Evolutionary conservation across 352 stramenopile species (phyloP).

Genomic region (Pythium rishiriense): DNA sequence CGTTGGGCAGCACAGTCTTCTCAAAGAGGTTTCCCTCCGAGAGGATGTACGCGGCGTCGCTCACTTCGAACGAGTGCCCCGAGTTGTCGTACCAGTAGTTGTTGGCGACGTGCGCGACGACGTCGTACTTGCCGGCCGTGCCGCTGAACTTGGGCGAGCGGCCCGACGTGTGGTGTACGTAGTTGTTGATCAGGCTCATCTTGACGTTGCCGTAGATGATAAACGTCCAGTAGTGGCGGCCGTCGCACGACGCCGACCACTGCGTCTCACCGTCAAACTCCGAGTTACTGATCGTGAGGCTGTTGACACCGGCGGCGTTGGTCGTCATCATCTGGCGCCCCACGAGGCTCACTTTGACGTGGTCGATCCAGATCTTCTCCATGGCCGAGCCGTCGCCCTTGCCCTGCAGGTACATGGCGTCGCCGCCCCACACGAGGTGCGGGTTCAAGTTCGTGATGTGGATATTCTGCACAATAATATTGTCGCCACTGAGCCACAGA

Average conservation of each 20-base stretch:
- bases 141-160: conserved; percentile 42
- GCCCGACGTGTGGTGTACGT: conserved; percentile 44
- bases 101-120: conserved; percentile 31
- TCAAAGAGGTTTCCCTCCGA: conserved; percentile 28
- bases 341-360: conserved; percentile 41
- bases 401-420: conserved; percentile 30
- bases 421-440: conserved; percentile 38
- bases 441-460: conserved; percentile 58
- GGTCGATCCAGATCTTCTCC: conserved; percentile 48
- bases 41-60: conserved; percentile 15
- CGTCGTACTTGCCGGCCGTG: conserved; percentile 23
- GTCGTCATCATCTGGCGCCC: conserved; percentile 46
- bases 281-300: conserved; percentile 52
- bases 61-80: conserved; percentile 25
- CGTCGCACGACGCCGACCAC: conserved; percentile 47
- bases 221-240: conserved; percentile 55
- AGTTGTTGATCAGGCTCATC: conserved; percentile 48
- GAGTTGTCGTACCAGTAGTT: conserved; percentile 31
- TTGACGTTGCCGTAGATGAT: conserved; percentile 38
- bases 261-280: conserved; percentile 50
- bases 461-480: conserved; percentile 61
- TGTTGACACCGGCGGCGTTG: conserved; percentile 33
- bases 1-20: conserved; percentile 21
- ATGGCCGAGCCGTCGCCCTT: conserved; percentile 24
- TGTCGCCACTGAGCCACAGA: conserved; percentile 34